These are phyloP conservation scores for Cryptococcus hybrid DNA, from an alignment of 1,284 basidiomycete species.

Conservation along the genomic window DNA sequence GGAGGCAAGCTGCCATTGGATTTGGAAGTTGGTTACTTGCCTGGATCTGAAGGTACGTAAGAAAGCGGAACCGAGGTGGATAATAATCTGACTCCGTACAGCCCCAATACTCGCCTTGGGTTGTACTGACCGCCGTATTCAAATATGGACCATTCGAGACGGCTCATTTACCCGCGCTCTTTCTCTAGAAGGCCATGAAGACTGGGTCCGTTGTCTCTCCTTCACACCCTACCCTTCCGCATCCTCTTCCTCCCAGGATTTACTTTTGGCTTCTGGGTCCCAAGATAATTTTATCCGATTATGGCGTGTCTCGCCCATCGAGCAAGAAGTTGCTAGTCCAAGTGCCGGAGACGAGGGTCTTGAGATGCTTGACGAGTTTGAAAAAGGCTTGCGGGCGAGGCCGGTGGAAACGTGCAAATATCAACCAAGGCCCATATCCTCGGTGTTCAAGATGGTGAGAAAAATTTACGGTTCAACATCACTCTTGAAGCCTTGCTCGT, in stretches of 20 bases:
- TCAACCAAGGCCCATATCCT: slow-evolving; percentile 78
- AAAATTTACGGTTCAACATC: slow-evolving; percentile 65
- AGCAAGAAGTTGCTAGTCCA: slow-evolving; percentile 49
- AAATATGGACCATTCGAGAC: slow-evolving; percentile 70
- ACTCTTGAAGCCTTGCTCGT: slow-evolving; percentile 88
- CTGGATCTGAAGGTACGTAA: slow-evolving; percentile 61
- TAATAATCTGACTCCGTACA: slow-evolving; percentile 36
- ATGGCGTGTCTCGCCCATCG: slow-evolving; percentile 65
- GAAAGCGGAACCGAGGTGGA: not conserved
- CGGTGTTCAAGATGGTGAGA: slow-evolving; percentile 58
- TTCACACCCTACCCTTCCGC: slow-evolving; percentile 56
- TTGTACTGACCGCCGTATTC: slow-evolving; percentile 70
- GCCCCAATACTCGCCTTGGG: slow-evolving; percentile 72
- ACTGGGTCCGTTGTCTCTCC: slow-evolving; percentile 81
- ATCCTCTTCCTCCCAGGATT: slow-evolving; percentile 30
- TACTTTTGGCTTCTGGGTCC: slow-evolving; percentile 83
- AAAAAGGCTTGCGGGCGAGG: slow-evolving; percentile 65
- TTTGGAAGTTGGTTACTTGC: slow-evolving; percentile 63
- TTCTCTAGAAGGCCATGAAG: slow-evolving; percentile 81
- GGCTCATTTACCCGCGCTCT: slow-evolving; percentile 49
- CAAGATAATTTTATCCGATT: slow-evolving; percentile 88
- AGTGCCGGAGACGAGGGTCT: slow-evolving; percentile 49
- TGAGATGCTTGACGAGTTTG: slow-evolving; percentile 81
- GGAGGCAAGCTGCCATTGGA: slow-evolving; percentile 73
- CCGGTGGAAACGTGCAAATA: slow-evolving; percentile 73